phyloP scores from a whole-genome alignment of 129 eudicot species.

The Calendula officinalis region DNA sequence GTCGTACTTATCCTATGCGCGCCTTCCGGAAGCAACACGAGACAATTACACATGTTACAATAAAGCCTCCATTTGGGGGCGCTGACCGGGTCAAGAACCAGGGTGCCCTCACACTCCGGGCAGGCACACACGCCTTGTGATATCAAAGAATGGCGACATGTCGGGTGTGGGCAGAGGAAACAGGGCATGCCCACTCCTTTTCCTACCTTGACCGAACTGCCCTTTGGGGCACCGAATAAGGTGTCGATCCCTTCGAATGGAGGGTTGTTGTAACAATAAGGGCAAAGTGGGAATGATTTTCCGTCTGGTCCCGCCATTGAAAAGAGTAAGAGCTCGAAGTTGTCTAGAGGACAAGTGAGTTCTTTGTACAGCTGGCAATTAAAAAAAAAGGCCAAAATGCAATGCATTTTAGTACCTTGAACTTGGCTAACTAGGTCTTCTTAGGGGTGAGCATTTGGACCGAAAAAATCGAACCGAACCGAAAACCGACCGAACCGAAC shows the following conservation, averaged over 20 bases:
- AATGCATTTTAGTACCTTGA: no score
- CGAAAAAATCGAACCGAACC: no score
- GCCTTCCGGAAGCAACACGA: conserved; percentile 22
- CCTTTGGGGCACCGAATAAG: conserved; percentile 61
- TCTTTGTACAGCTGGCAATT: conserved; percentile 79
- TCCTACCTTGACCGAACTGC: conserved; percentile 49
- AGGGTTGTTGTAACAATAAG: conserved; percentile 86
- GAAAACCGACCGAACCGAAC: no score
- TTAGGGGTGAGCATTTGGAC: not conserved
- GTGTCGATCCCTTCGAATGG: conserved; percentile 81
- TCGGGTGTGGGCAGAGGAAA: conserved; percentile 83
- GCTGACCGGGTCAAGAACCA: conserved; percentile 79
- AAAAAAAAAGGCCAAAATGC: not conserved
- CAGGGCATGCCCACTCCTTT: conserved; percentile 97
- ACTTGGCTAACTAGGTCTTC: no score
- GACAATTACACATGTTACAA: conserved; percentile 71
- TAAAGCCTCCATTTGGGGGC: conserved; percentile 71
- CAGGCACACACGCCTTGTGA: conserved; percentile 94
- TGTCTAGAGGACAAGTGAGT: conserved; percentile 85
- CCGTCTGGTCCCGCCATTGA: conserved; percentile 92
- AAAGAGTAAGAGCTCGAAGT: conserved; percentile 78
- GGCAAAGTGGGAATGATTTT: conserved; percentile 84
- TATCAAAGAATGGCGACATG: conserved; percentile 71
- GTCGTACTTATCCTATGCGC: conserved; percentile 74
- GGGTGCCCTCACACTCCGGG: conserved; percentile 81